Evolutionary conservation across 1,284 basidiomycete species (phyloP), one percentile per base, ranked within the genome.

Genomic region (Phaffia rhodozyma): DNA sequence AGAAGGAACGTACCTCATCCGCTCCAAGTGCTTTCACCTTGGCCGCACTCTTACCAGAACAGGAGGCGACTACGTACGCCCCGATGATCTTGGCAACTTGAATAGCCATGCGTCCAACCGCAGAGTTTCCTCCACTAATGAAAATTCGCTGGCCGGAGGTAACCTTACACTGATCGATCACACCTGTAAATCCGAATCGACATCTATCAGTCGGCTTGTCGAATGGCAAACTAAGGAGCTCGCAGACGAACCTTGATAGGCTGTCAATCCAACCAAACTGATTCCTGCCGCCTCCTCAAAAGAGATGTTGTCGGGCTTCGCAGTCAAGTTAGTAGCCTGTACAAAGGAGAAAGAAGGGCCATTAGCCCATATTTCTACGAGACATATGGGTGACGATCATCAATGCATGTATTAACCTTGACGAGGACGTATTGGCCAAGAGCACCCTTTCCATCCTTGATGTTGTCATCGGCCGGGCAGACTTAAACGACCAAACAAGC

Each of bases 121-220:
- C 59, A 38, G 66, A 62, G 6, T 38, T 54, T 5, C 63, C 63
- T 5, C 61, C 61, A 34, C 27, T 23, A 23, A 30, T 18, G n/a
- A 32, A 29, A 16, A n/a, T 23, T 30, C n/a, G n/a, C 11, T 34
- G 13, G 49, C 32, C 27, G 3, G 50, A 34, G 30, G 30, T n/a
- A 47, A 9, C 27, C 34, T 23, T 38, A 29, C 13, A 27, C 11
- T 13, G 23, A 58, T 57, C 16, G 13, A 56, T 66, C 68, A 58
- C 67, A 67, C 64, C 67, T 69, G 54, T 67, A 66, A 38, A 69
- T 57, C 18, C 60, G 57, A n/a, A 65, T 48, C 16, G 63, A 66
- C 1, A 52, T 38, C 59, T 67, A 53, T n/a, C 65, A 30, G 16
- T 32, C 20, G 32, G 49, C 38, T 11, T 50, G 25, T 2, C 63